Evolutionary conservation across 73 alveolate genomes (phyloP).

Genomic region (Stentor coeruleus): DNA sequence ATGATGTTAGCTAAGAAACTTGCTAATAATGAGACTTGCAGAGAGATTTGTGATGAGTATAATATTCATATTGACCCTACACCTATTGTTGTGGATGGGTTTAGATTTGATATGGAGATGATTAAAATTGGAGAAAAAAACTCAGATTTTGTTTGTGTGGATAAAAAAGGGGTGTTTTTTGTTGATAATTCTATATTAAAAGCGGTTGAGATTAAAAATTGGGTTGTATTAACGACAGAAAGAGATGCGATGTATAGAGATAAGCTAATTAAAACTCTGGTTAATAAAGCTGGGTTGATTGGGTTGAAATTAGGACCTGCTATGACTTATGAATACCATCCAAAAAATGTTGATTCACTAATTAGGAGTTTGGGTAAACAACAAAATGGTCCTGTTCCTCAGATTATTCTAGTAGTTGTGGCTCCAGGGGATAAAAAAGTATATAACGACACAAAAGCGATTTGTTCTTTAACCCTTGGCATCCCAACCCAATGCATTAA

Average conservation of each 20-base stretch:
- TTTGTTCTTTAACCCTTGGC: background rate
- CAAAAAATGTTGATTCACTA: background rate
- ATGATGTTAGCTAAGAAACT: constrained; percentile 35
- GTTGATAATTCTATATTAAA: background rate
- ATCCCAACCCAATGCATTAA: background rate
- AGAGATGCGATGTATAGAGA: background rate
- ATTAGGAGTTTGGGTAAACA: background rate
- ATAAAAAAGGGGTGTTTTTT: background rate
- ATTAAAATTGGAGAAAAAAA: constrained; percentile 14
- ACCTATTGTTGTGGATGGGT: constrained; percentile 35
- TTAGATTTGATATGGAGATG: constrained; percentile 20
- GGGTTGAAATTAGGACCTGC: background rate
- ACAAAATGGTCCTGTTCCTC: background rate
- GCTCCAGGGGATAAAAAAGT: background rate
- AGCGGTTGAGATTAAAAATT: background rate
- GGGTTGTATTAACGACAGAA: background rate
- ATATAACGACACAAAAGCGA: background rate
- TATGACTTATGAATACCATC: background rate
- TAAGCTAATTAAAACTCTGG: constrained; percentile 1
- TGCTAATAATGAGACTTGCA: constrained; percentile 32
- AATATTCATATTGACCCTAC: constrained; percentile 50
- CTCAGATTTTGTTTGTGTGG: background rate
- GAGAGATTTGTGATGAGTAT: constrained; percentile 34
- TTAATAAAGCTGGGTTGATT: background rate
- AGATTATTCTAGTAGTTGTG: background rate